Evolutionary conservation across 2,329 filamentous ascomycete genomes (phyloP), one percentile per base, ranked within the genome.

Genomic region (Fusarium proliferatum): DNA sequence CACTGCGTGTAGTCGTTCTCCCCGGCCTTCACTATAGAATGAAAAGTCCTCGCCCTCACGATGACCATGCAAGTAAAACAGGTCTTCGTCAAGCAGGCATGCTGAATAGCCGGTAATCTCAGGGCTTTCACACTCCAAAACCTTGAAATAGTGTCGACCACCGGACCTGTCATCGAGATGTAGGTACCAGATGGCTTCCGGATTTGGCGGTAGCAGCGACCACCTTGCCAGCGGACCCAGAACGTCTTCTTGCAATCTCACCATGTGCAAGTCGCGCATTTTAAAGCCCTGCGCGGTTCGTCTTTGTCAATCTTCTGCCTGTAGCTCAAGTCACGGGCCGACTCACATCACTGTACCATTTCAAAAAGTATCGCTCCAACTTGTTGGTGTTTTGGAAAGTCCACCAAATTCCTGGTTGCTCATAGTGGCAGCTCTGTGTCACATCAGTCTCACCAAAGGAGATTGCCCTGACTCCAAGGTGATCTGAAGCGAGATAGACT

Each of bases 391-490:
- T 34, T 5, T 51, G 38, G 11, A 30, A 39, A 51, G 36, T 63
- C 67, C 60, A 66, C 53, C 61, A 66, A n/a, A 70, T n/a, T 4
- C 61, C 61, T 3, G 66, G 43, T 5, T 30, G 33, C 39, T 68
- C 64, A n/a, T 36, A 17, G 23, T n/a, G n/a, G 34, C 23, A 41
- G 13, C 26, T 55, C 48, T n/a, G 6, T 23, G 42, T 23, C 6
- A 43, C 11, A 3, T 10, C 7, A 10, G 19, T 30, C 19, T 48
- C 26, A 28, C 23, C 13, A 16, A 61, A 53, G 12, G 39, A 42
- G 17, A 67, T 19, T 9, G 26, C 41, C 11, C 56, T 42, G 9
- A 67, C 26, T 4, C 49, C 60, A 9, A 70, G 38, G 26, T 70
- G 60, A 19, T 65, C 61, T 28, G 30, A 43, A 21, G 33, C 23